Evolutionary conservation across 179 eudicot species (phyloP), one percentile per base, ranked within the genome.

Genomic region (Vitellaria paradoxa): DNA sequence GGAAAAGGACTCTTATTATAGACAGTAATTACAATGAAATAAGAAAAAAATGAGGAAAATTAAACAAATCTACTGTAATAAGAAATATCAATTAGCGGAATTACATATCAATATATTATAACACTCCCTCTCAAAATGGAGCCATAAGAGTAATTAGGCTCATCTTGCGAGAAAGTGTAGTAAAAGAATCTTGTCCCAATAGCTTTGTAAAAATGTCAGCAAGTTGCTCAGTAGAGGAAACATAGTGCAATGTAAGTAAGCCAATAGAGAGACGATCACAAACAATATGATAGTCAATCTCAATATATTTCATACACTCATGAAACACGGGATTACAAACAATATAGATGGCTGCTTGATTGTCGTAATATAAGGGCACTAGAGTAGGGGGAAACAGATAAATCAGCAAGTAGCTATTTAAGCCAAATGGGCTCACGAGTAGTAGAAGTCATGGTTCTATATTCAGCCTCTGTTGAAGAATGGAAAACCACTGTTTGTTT

Each of bases 341-440:
- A 30, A 30, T 30, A 30, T 30, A 2, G 37, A 30, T 30, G 37
- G 37, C 37, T 30, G 2, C 2, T 30, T 30, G 37, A 30, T 30
- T 30, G 37, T 30, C 2, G 2, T 2, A 30, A 60, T 60, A 18
- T 60, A 60, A 18, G 2, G 65, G n/a, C 65, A 60, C 8, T 0
- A 21, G 7, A 7, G 20, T 9, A 11, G 12, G n/a, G 7, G 20
- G 8, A n/a, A 60, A 60, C 12, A 12, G 65, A 60, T 12, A 60
- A 18, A 18, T 60, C 12, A 1, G 20, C 3, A 1, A 60, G n/a
- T 17, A 60, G 7, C 20, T 60, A 21, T 60, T 9, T 11, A 3
- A 60, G 65, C 65, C 65, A 60, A 60, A 60, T 60, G 20, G 8
- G 65, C 20, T 60, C 65, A 60, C n/a, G 8, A 60, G 65, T 60